Evolutionary conservation across 2,329 filamentous ascomycete species (phyloP), one percentile per base, ranked within the genome.

Genomic region (Exophiala alcalophila): DNA sequence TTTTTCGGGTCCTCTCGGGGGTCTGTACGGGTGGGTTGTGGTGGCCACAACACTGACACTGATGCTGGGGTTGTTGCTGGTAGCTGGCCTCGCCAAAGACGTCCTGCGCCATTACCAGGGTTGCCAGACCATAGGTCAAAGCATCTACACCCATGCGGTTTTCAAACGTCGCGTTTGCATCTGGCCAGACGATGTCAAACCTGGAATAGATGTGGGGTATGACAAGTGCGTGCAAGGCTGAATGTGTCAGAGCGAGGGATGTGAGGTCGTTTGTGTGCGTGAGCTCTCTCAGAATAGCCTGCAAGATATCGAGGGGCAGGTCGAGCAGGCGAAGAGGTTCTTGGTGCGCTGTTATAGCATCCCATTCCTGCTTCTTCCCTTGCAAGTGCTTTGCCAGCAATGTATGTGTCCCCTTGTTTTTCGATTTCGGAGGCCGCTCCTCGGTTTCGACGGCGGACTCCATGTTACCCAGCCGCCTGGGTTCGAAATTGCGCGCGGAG

Each of bases 131-230:
- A 60, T 88, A 91, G 0, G 86, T 90, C 31, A 92, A 76, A 26
- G 86, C 86, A 67, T 92, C 86, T 20, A 92, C 86, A 44, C 83
- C 84, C 27, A 80, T 80, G 29, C 81, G 74, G 40, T 83, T 80
- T 55, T 84, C 79, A 2, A 76, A 70, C 6, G 79, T 73, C 5
- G 76, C 71, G 50, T 77, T 75, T 21, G 78, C 78, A 58, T 91
- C 86, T 0, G 86, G 86, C 87, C 87, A 92, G 28, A 91, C 84
- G 52, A 92, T 92, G 59, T 92, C 86, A 64, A 92, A 92, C 47
- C 84, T 79, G 12, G 84, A 84, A 67, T 92, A 92, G 53, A 92
- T 88, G 56, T 83, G 80, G 12, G 86, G 86, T 16, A 87, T 81
- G 0, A 84, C 79, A 40, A 92, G 74, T 29, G 74, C 73, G 65